Base-by-base conservation (phyloP, 805 yeast species). In the Candida nonsorbophila region DNA sequence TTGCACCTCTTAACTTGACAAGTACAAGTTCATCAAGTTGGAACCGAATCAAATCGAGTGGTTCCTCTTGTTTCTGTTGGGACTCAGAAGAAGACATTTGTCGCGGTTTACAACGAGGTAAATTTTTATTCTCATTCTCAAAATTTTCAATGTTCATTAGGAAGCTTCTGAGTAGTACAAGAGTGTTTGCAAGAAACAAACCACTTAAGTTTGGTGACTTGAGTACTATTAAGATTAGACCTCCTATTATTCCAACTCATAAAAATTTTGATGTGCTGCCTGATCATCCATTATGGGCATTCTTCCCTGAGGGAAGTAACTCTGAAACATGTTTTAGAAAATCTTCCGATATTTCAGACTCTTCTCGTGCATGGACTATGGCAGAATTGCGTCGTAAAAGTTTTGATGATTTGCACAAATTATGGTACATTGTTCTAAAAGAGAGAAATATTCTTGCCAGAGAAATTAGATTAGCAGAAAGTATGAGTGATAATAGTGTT, bases 201-300 rank as follows among this genome's bases (percentile, higher is more conserved):
- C 41, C 42, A 7, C 37, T 47, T 17, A 29, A 27, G 22, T 51
- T 49, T 27, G 27, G 33, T 7, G 33, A 41, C 31, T 36, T 49
- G 28, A 63, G 69, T 3, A 45, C 55, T 24, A 56, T 82, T 37
- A 60, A 66, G 39, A 69, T 88, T 40, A 73, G 90, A 32, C 72
- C 82, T 8, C 97, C 97, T 10, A 81, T 92, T 41, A 72, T 84
- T 9, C 97, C 98, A 10, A 73, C 92, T 2, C 79, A 73, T 30
- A 66, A 70, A 40, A 84, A 84, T 54, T 68, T 88, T 31, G 69
- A 69, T 36, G 83, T 84, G 19, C 71, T 77, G 9, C 90, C 81
- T 4, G 83, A 82, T 52, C 98, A 92, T 58, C 98, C 97, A 17
- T 67, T 92, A 40, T 92, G 96, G 95, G 88, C 84, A 45, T 92